A percentile compares a stretch with the other conserved stretches of the same genome.
phyloP scores from a whole-genome alignment of 2,329 filamentous ascomycete genomes.

The Aspergillus terreus region DNA sequence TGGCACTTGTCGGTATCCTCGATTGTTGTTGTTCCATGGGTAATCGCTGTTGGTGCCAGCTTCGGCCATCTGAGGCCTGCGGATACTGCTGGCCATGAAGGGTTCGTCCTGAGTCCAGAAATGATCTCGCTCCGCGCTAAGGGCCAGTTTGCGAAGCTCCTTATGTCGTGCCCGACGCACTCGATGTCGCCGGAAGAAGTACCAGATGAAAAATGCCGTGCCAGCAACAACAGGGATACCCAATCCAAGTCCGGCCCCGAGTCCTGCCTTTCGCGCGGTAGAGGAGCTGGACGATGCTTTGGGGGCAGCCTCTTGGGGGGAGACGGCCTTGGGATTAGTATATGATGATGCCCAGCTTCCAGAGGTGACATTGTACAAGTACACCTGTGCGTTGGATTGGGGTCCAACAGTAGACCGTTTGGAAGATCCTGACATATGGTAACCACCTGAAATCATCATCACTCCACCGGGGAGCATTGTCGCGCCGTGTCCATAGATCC shows the following conservation, averaged over 20 bases:
- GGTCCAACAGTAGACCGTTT: slow-evolving; percentile 33
- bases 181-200: slow-evolving; percentile 49
- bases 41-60: slow-evolving; percentile 20
- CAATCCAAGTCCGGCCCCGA: slow-evolving; percentile 64
- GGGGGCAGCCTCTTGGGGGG: slow-evolving; percentile 3
- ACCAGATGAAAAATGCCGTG: slow-evolving; percentile 46
- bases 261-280: slow-evolving; percentile 48
- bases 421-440: slow-evolving; percentile 45
- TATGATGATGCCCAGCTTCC: slow-evolving; percentile 58
- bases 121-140: slow-evolving; percentile 48
- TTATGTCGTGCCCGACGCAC: slow-evolving; percentile 48
- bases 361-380: slow-evolving; percentile 61
- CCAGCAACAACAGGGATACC: slow-evolving; percentile 54
- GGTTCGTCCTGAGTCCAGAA: slow-evolving; percentile 38
- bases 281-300: slow-evolving; percentile 18
- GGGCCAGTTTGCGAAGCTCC: slow-evolving; percentile 51
- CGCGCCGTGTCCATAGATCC: slow-evolving; percentile 60
- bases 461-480: slow-evolving; percentile 58
- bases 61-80: slow-evolving; percentile 24
- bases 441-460: slow-evolving; percentile 61
- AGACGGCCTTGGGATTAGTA: slow-evolving; percentile 38
- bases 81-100: slow-evolving; percentile 36
- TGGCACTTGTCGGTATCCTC: slow-evolving; percentile 13
- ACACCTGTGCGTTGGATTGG: slow-evolving; percentile 43
- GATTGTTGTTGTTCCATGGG: slow-evolving; percentile 26